Evolutionary conservation across 1,139 yeast genomes (phyloP).

Genomic region (Geotrichum cucujoidarum): DNA sequence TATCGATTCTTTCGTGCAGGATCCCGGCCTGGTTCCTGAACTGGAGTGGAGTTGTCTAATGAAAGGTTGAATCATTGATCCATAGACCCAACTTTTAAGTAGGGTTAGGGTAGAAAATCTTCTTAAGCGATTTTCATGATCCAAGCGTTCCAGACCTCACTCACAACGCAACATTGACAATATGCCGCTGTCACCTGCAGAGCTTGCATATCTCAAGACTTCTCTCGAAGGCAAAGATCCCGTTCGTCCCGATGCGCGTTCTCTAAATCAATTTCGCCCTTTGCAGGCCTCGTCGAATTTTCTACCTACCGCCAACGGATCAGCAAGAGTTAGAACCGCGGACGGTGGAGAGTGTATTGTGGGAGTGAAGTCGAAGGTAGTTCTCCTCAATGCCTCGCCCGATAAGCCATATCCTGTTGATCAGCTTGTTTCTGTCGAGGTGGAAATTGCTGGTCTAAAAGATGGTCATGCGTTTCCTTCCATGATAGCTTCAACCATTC

Average conservation of each 20-base stretch:
- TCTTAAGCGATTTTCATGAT: background rate
- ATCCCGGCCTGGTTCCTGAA: no score
- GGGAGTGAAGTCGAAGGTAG: conserved; percentile 81
- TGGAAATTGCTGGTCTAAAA: conserved; percentile 48
- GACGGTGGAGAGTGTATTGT: conserved; percentile 93
- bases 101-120: conserved; percentile 10
- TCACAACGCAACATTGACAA: background rate
- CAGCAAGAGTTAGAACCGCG: conserved; percentile 74
- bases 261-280: conserved; percentile 71
- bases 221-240: conserved; percentile 61
- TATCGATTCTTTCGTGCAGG: no score
- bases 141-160: background rate
- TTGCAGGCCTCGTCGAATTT: conserved; percentile 76
- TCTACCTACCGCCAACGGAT: conserved; percentile 84
- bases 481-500: conserved; percentile 44
- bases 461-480: conserved; percentile 36
- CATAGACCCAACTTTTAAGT: background rate
- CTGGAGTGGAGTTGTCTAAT: no score
- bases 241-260: conserved; percentile 79
- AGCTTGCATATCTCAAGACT: conserved; percentile 70
- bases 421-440: conserved; percentile 63
- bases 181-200: conserved; percentile 68
- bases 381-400: conserved; percentile 32
- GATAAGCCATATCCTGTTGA: conserved; percentile 22
- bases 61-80: no score